These are phyloP conservation scores for Lenwebbia sp. DNA, from an alignment of 345 rosid species.

Conservation along the genomic window DNA sequence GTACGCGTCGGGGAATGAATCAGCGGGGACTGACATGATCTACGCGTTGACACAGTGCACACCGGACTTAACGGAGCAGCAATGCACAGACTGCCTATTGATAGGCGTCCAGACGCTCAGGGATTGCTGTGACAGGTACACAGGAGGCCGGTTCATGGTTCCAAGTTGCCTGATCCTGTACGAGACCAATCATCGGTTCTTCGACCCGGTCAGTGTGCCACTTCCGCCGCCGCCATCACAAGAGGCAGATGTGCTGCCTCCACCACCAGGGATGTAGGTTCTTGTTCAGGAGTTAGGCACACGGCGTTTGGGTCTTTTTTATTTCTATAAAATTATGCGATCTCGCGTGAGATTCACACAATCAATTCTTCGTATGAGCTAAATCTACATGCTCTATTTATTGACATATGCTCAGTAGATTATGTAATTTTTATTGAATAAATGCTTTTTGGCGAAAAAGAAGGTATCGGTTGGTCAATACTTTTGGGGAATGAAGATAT, in stretches of 20 bases:
- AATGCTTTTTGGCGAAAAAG: not conserved
- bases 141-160: not conserved
- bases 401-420: not conserved
- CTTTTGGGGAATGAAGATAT: not conserved
- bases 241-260: fast-evolving
- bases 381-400: not conserved
- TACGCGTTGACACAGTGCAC: conserved; percentile 31
- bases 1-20: conserved; percentile 23
- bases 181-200: not conserved
- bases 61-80: conserved; percentile 21
- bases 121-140: fast-evolving
- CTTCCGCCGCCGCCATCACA: not conserved
- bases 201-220: not conserved
- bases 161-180: not conserved
- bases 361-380: not conserved
- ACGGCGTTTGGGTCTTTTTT: not conserved
- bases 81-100: not conserved
- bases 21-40: not conserved
- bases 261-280: not conserved
- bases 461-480: not conserved
- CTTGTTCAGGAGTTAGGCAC: not conserved
- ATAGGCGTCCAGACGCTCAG: fast-evolving
- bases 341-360: too few species aligned
- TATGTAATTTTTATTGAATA: not conserved
- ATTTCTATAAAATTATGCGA: not conserved